These are phyloP conservation scores for Suhomyces xylopsoci DNA, from an alignment of 805 yeast species.

Conservation along the genomic window DNA sequence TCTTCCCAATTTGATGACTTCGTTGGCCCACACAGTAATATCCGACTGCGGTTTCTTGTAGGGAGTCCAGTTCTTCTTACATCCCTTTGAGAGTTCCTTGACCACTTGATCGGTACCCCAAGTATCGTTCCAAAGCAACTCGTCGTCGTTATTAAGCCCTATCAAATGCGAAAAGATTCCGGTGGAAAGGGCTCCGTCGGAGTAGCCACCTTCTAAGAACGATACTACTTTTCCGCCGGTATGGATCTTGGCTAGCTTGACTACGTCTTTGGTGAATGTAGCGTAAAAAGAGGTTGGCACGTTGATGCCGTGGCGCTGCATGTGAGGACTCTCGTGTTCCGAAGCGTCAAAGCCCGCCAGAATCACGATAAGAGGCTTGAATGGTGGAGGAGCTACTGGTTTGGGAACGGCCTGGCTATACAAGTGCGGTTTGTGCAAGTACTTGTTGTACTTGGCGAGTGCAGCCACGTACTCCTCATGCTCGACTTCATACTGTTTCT, in stretches of 20 bases:
- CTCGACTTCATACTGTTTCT: slow-evolving; percentile 40
- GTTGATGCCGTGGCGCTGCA: slow-evolving; percentile 81
- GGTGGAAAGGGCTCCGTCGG: slow-evolving; percentile 75
- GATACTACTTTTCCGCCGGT: slow-evolving; percentile 63
- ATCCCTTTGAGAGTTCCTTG: slow-evolving; percentile 64
- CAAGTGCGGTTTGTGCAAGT: slow-evolving; percentile 28
- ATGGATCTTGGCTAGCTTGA: slow-evolving; percentile 62
- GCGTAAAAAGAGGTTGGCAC: slow-evolving; percentile 81
- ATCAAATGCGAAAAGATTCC: slow-evolving; percentile 78
- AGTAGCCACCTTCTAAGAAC: slow-evolving; percentile 80
- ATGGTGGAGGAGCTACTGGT: slow-evolving; percentile 36
- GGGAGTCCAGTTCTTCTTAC: slow-evolving; percentile 63
- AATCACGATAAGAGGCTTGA: slow-evolving; percentile 56
- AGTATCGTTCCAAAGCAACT: slow-evolving; percentile 50
- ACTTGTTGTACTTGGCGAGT: slow-evolving; percentile 30
- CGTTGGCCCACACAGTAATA: slow-evolving; percentile 60
- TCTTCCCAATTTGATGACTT: slow-evolving; percentile 59
- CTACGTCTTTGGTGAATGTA: slow-evolving; percentile 67
- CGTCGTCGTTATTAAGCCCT: slow-evolving; percentile 55
- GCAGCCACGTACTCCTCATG: slow-evolving; percentile 24
- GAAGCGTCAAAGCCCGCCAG: slow-evolving; percentile 90
- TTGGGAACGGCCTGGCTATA: slow-evolving; percentile 23
- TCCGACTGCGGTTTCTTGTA: slow-evolving; percentile 51
- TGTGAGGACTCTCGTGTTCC: slow-evolving; percentile 74
- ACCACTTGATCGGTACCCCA: slow-evolving; percentile 66